A percentile compares a stretch with the other conserved stretches of the same genome.
Evolutionary conservation across 371 early-diverging fungal species (phyloP).

Genomic region (Ecytonucleospora hepatopenaei): DNA sequence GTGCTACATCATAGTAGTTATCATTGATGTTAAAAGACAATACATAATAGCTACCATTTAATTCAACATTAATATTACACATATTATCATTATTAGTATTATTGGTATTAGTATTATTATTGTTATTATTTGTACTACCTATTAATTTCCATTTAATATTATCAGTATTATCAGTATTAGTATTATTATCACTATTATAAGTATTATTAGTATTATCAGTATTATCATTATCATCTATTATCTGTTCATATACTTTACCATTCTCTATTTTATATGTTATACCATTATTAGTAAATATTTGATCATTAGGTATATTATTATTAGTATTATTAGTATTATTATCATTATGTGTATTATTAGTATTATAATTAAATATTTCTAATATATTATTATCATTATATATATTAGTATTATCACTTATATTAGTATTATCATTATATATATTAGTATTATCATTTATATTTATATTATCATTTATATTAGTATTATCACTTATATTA

Average conservation of each 20-base stretch:
- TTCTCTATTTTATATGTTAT: conserved; percentile 2
- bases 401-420: not conserved
- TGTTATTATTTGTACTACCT: conserved; percentile 33
- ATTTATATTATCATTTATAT: too few relatives aligned
- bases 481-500: too few relatives aligned
- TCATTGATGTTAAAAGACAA: conserved; percentile 54
- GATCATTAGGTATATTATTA: not conserved
- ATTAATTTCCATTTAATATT: conserved; percentile 45
- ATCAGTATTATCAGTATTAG: conserved; percentile 33
- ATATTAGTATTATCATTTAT: conserved; percentile 1
- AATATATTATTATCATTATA: too few relatives aligned
- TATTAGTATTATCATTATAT: not conserved
- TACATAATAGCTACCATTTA: conserved; percentile 37
- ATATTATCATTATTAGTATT: conserved; percentile 44
- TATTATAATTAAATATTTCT: conserved; percentile 3
- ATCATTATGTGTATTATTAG: conserved; percentile 1
- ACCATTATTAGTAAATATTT: not conserved
- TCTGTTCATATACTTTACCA: conserved; percentile 5
- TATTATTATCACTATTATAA: conserved; percentile 40
- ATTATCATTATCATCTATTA: too few relatives aligned
- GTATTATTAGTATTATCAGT: too few relatives aligned
- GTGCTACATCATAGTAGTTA: conserved; percentile 46
- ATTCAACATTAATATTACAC: conserved; percentile 48
- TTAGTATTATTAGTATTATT: conserved; percentile 6
- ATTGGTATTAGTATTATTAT: conserved; percentile 6